Base-by-base conservation (phyloP, 768 basidiomycete species). In the Termitomyces sp. region DNA sequence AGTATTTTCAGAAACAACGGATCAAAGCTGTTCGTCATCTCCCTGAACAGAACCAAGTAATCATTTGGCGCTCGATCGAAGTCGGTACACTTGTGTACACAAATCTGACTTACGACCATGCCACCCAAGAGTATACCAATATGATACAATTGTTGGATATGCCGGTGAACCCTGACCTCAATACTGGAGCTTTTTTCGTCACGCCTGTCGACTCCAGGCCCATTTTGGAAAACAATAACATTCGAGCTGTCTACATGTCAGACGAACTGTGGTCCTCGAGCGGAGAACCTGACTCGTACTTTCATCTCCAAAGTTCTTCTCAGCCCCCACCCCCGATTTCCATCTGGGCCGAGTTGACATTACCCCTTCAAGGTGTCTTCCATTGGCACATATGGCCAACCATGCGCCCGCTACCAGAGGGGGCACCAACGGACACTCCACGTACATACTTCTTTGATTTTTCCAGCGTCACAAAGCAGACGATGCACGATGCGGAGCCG, bases 1-100 rank as follows among this genome's bases (percentile, higher is more conserved):
- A 31, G 12, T 23, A 41, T 39, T 29, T 35, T 15, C 50, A 82
- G 82, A 66, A 68, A 25, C 78, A 82, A 60, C 68, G 69, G 22
- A 79, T 86, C 55, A 75, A 73, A 52, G 78, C 75, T n/a, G 66
- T 82, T 46, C 77, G 81, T 29, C 72, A 79, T 23, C 63, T 84
- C 33, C 82, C 83, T 2, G 66, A 69, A 13, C 83, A 85, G 62
- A 67, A 70, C 9, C 73, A 81, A 50, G 65, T 86, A 12, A 68
- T 86, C 20, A 70, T 83, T 50, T 71, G 83, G 43, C 81, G 84
- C 33, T 69, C 71, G 3, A n/a, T n/a, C n/a, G n/a, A n/a, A n/a
- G n/a, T n/a, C n/a, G n/a, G n/a, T n/a, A n/a, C n/a, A n/a, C n/a
- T n/a, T n/a, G n/a, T n/a, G n/a, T n/a, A n/a, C n/a, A n/a, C n/a